Evolutionary conservation across 176 grass and related monocot genomes (phyloP), one percentile per base, ranked within the genome.

Genomic region (Eleusine coracana): DNA sequence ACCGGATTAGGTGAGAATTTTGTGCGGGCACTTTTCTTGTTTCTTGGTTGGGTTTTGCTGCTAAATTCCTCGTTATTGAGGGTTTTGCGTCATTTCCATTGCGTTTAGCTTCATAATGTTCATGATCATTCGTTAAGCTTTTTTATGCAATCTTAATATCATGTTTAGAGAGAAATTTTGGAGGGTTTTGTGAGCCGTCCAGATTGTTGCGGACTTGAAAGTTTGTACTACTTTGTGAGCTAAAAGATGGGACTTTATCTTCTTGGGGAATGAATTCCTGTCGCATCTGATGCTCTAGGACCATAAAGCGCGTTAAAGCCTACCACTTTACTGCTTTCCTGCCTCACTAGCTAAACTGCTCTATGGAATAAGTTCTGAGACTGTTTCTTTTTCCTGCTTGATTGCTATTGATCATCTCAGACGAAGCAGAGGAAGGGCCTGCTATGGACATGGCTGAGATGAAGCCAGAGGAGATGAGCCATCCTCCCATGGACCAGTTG

Each of bases 401-500:
- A 13, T 79, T 13, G 17, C 34, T 71, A n/a, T 79, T 72, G 75
- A 72, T 59, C 49, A 23, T 81, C 71, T 59, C 59, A 16, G 10
- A 25, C 71, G 21, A 61, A 86, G 39, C 8, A 73, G 46, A 52
- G 31, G 41, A 75, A 79, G 72, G 50, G 1, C 49, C 29, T 44
- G 38, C 79, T 68, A 38, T 69, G 48, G 87, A 89, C 50, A 89
- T 93, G 90, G 74, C 80, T 37, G 88, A 93, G 37, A 74, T 93
- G 80, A 96, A 93, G 63, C 77, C 86, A 74, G 93, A 96, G 68
- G 93, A 91, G 75, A 86, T 91, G 46, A 75, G 66, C 68, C 90
- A 93, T 79, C 88, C 83, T 36, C 86, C 93, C 48, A 92, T 96
- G 93, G 93, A 96, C 55, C 94, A 93, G 58, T 77, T 96, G 7